A percentile compares a stretch with the other conserved stretches of the same genome.
Evolutionary conservation across 2,329 filamentous ascomycete genomes (phyloP).

Genomic region (Gnomoniopsis sp.): DNA sequence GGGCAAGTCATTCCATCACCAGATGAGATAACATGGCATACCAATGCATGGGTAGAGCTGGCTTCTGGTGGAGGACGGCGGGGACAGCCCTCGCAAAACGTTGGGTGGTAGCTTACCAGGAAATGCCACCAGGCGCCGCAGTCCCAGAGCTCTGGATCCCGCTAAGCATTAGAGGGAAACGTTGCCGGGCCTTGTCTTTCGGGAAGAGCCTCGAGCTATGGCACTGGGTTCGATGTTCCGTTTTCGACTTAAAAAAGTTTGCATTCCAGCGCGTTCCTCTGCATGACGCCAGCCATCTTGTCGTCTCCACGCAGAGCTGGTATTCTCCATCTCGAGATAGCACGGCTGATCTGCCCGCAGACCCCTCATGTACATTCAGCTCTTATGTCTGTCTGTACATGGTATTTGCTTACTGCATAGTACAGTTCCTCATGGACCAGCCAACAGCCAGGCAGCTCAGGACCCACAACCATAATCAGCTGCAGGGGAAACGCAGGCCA

Average conservation of each 20-base stretch:
- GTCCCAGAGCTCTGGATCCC: constrained; percentile 13
- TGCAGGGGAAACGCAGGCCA: constrained; percentile 9
- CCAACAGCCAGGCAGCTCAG: too few species aligned
- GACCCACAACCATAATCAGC: constrained; percentile 6
- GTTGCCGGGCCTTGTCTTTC: constrained; percentile 12
- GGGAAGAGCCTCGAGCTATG: constrained; percentile 14
- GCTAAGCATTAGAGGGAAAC: constrained; percentile 11
- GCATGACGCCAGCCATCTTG: background rate
- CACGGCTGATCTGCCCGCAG: background rate
- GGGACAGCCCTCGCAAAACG: constrained; percentile 1
- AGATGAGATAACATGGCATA: background rate
- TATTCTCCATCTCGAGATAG: background rate
- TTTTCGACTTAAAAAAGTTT: background rate
- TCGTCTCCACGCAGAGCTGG: background rate
- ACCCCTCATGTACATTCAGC: background rate
- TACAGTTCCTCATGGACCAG: too few species aligned
- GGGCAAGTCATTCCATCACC: constrained; percentile 5
- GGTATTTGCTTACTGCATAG: background rate
- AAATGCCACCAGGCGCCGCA: constrained; percentile 4
- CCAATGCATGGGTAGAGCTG: constrained; percentile 1
- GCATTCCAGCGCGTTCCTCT: background rate
- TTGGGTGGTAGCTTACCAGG: background rate
- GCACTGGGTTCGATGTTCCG: background rate
- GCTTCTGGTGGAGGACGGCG: background rate
- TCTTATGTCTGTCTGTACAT: too few species aligned